Conservation (phyloP, 2,329 filamentous ascomycete genomes). For the Claviceps pazoutovae region DNA sequence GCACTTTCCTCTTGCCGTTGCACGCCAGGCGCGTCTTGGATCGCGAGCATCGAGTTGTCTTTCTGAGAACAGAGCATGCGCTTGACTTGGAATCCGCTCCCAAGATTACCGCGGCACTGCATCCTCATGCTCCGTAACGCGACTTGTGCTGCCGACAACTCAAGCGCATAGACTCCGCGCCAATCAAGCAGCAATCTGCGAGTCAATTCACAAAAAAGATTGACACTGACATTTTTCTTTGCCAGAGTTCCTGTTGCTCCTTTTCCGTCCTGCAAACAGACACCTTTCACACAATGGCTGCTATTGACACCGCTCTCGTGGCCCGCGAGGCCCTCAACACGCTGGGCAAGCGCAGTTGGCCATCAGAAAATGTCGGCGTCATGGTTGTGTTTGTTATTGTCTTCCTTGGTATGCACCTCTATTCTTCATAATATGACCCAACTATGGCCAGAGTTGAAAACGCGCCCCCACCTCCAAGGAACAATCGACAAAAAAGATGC, state of each 20-base stretch:
- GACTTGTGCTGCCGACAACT: not conserved
- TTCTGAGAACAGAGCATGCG: no score
- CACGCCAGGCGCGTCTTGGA: no score
- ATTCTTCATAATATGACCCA: no score
- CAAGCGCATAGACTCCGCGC: not conserved
- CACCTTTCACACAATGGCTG: conserved; percentile 21
- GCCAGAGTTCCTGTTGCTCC: not conserved
- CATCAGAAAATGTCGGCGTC: conserved; percentile 24
- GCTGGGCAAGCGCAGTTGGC: conserved; percentile 29
- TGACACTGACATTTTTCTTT: not conserved
- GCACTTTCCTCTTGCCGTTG: no score
- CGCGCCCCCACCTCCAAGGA: no score
- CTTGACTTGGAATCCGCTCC: no score
- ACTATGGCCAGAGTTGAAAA: no score
- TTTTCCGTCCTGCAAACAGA: not conserved
- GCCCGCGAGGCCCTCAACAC: conserved; percentile 19
- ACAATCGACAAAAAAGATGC: no score
- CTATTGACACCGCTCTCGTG: conserved; percentile 21
- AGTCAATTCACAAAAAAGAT: not conserved
- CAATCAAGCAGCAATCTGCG: not conserved
- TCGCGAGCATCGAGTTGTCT: no score
- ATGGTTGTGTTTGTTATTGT: conserved; percentile 31
- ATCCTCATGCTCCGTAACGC: not conserved
- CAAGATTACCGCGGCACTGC: not conserved
- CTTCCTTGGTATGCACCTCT: conserved; percentile 21